phyloP scores from a whole-genome alignment of 192 early-diverging fungal species.

The Linnemannia schmuckeri region DNA sequence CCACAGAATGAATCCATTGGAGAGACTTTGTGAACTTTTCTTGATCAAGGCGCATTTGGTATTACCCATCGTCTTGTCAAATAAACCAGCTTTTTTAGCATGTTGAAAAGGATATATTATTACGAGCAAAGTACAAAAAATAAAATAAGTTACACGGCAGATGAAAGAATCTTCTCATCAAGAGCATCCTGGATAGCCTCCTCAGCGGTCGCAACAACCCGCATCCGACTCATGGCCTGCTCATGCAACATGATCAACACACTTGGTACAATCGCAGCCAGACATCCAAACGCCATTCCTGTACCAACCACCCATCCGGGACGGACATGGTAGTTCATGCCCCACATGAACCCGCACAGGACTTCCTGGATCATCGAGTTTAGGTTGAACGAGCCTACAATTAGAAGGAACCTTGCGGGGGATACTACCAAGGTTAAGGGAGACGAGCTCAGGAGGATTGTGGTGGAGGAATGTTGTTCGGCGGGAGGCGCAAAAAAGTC shows the following conservation, averaged over 20 bases:
- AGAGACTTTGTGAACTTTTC: too few species aligned
- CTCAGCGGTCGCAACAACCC: constrained; percentile 36
- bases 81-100: too few species aligned
- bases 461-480: neutral
- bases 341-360: constrained; percentile 55
- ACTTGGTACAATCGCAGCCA: constrained; percentile 51
- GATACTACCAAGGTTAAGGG: constrained; percentile 16
- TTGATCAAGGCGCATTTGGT: too few species aligned
- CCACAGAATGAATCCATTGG: too few species aligned
- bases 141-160: neutral
- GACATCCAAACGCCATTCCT: constrained; percentile 50
- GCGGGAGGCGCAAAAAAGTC: constrained; percentile 33
- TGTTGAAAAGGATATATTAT: neutral
- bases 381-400: constrained; percentile 48
- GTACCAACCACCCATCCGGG: constrained; percentile 46
- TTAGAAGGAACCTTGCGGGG: constrained; percentile 27
- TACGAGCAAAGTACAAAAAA: neutral
- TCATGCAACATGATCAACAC: constrained; percentile 53
- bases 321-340: constrained; percentile 51
- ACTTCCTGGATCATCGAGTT: constrained; percentile 52
- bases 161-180: constrained; percentile 18
- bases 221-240: constrained; percentile 17
- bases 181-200: constrained; percentile 43
- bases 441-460: constrained; percentile 8
- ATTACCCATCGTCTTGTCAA: too few species aligned